Conservation (phyloP, 208 protist species). For the Naegleria fowleri region DNA sequence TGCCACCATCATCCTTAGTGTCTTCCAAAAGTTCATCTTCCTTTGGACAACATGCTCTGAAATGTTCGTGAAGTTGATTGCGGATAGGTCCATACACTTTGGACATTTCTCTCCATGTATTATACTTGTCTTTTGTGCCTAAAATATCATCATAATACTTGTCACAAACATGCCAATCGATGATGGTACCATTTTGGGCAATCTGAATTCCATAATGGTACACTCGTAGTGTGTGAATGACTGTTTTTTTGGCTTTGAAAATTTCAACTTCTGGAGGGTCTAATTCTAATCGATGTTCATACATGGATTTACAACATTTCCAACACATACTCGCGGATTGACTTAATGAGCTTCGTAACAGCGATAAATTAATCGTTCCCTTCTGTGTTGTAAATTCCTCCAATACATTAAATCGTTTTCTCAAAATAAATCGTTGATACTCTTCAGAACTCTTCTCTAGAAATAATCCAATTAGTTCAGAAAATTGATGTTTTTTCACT, state of each 20-base stretch:
- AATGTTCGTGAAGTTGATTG: neutral
- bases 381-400: neutral
- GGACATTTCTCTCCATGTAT: neutral
- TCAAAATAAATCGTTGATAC: neutral
- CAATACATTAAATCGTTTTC: neutral
- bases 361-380: neutral
- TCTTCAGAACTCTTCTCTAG: neutral
- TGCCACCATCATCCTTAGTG: no score
- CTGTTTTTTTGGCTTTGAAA: neutral
- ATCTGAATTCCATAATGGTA: neutral
- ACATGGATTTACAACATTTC: neutral
- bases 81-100: neutral
- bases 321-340: neutral
- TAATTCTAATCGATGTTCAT: neutral
- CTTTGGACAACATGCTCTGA: neutral
- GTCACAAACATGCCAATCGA: neutral
- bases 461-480: neutral
- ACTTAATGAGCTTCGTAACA: neutral
- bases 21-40: no score
- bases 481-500: neutral
- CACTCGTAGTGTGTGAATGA: neutral
- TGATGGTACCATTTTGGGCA: neutral
- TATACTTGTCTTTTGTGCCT: neutral
- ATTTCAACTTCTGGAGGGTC: neutral
- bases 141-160: neutral